Conservation (phyloP, 371 early-diverging fungal genomes). For the Syncephalastrum sp. region DNA sequence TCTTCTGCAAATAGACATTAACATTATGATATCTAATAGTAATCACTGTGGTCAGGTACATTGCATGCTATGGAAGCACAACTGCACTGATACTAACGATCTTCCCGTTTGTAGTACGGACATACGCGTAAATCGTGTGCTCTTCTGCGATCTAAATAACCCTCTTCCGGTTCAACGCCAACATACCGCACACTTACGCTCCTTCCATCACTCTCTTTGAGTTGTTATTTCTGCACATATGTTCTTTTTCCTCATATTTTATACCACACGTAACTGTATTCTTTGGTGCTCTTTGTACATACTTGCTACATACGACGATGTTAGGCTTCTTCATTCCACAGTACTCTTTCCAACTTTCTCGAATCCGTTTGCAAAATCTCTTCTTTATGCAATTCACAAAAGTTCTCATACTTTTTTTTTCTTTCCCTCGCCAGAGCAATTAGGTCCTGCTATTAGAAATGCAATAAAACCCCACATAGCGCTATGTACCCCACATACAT, state of each 20-base stretch:
- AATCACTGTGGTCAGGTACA: constrained; percentile 26
- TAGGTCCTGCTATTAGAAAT: too few relatives aligned
- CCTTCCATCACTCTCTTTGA: not conserved
- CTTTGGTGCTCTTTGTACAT: not conserved
- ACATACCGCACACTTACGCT: not conserved
- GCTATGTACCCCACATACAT: too few relatives aligned
- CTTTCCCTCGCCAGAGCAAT: too few relatives aligned
- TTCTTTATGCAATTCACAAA: too few relatives aligned
- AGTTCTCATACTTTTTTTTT: too few relatives aligned
- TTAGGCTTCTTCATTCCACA: not conserved
- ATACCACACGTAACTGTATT: not conserved
- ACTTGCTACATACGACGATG: not conserved
- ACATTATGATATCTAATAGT: constrained; percentile 4
- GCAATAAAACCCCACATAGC: too few relatives aligned
- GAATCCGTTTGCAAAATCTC: too few relatives aligned
- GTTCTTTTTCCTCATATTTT: not conserved
- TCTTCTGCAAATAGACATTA: not conserved
- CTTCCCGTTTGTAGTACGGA: constrained; percentile 10
- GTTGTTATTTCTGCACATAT: not conserved
- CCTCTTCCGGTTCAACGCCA: not conserved
- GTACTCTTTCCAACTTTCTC: too few relatives aligned
- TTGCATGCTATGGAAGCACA: not conserved
- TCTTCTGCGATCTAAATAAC: constrained; percentile 10
- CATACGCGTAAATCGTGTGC: constrained; percentile 4
- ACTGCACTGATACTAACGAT: not conserved